Evolutionary conservation across 495 filamentous ascomycete genomes (phyloP), one percentile per base, ranked within the genome.

Genomic region (Neurospora discreta): DNA sequence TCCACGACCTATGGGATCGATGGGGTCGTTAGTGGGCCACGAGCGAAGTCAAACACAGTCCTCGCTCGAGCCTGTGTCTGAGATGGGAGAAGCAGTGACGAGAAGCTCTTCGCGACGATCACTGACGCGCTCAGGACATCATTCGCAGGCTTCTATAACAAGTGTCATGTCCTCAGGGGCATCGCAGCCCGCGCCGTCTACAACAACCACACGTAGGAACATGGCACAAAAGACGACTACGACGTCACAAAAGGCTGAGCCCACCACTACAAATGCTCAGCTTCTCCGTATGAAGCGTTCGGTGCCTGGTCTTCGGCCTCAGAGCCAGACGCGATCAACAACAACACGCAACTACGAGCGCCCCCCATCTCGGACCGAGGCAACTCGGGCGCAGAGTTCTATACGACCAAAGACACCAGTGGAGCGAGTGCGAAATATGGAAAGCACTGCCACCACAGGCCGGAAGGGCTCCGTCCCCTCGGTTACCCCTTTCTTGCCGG

Each of bases 21-120:
- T 77, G 76, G 84, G 90, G 70, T 87, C 86, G 70, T 70, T 77
- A 76, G 84, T 85, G 72, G 87, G 89, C 78, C 86, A 87, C 72
- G 88, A 88, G 71, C 83, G 88, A 65, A 86, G 89, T 42, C 89
- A 92, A 60, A 84, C 86, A 13, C 87, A 88, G 76, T 91, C 93
- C n/a, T 90, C 89, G 3, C 85, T 99, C 11, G 95, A 97, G 74
- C 94, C 95, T 39, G 94, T 98, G 2, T 97, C 92, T 44, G 96
- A 98, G 81, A 92, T 90, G 71, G 95, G 94, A 71, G 93, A 89
- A 36, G 89, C 91, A 39, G 85, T 91, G 72, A 84, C 83, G 52
- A 60, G 52, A 13, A 60, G 26, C 5, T 23, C 82, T 82, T 65
- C 81, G 43, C 81, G 88, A 39, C 85, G 89, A 73, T 86, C 90